Evolutionary conservation across 441 rosid genomes (phyloP).

Genomic region (Aquilaria agallochum): DNA sequence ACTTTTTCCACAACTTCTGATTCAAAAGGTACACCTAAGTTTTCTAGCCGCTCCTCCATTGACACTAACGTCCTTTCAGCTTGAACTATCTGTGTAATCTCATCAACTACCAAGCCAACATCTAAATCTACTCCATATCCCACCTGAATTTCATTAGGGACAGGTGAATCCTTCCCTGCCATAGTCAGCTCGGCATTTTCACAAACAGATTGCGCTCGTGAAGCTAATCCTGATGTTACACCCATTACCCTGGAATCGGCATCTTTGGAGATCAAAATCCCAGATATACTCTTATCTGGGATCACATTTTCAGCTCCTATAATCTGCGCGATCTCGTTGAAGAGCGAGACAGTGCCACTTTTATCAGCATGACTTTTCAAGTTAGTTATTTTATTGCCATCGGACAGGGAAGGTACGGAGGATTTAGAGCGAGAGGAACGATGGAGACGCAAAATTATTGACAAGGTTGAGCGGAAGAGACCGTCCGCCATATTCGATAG

Average conservation of each 20-base stretch:
- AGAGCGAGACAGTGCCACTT: constrained; percentile 34
- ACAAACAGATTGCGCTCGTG: constrained; percentile 42
- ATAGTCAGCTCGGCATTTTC: constrained; percentile 33
- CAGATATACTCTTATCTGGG: constrained; percentile 24
- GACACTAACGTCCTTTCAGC: constrained; percentile 29
- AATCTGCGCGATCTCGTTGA: constrained; percentile 52
- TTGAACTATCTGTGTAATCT: constrained; percentile 49
- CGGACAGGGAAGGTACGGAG: constrained; percentile 24
- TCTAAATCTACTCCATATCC: constrained; percentile 26
- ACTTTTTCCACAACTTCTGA: constrained; percentile 64
- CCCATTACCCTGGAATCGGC: not conserved
- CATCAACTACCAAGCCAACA: constrained; percentile 42
- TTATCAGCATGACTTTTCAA: constrained; percentile 32
- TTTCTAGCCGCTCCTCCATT: constrained; percentile 64
- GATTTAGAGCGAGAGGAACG: constrained; percentile 39
- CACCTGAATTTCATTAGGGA: constrained; percentile 12
- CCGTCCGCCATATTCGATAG: constrained; percentile 11
- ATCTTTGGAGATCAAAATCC: constrained; percentile 21
- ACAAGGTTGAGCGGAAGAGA: constrained; percentile 4
- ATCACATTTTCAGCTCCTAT: constrained; percentile 35
- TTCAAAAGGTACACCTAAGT: constrained; percentile 35
- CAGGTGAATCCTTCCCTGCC: constrained; percentile 10
- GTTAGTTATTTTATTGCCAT: constrained; percentile 13
- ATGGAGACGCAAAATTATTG: constrained; percentile 13
- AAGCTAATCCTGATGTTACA: constrained; percentile 2